Conservation (phyloP, 2,329 filamentous ascomycete genomes). For the Pseudogymnoascus sp. region DNA sequence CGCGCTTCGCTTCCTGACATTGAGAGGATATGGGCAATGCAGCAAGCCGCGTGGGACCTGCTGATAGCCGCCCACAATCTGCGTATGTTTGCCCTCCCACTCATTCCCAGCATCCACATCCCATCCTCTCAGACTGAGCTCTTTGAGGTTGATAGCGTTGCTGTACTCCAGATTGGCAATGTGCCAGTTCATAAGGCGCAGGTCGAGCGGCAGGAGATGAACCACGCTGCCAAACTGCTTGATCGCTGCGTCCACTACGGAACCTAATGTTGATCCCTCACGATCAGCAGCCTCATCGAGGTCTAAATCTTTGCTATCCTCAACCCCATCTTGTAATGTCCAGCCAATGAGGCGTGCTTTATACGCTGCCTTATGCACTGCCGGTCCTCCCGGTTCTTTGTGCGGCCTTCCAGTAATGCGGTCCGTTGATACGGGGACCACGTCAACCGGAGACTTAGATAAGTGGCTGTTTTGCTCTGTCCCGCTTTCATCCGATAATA, state of each 20-base stretch:
- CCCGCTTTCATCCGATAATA: not conserved
- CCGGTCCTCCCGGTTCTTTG: slow-evolving; percentile 60
- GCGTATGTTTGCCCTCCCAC: slow-evolving; percentile 89
- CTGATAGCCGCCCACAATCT: slow-evolving; percentile 90
- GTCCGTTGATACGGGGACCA: slow-evolving; percentile 59
- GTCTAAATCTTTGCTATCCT: slow-evolving; percentile 60
- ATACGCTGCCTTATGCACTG: slow-evolving; percentile 64
- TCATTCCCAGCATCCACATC: slow-evolving; percentile 97
- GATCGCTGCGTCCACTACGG: slow-evolving; percentile 88
- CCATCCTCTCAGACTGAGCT: slow-evolving; percentile 84
- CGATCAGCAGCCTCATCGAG: slow-evolving; percentile 58
- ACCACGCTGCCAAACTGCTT: slow-evolving; percentile 78
- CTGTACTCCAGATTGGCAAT: slow-evolving; percentile 97
- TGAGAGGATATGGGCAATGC: slow-evolving; percentile 66
- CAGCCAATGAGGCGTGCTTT: slow-evolving; percentile 80
- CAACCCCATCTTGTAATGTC: slow-evolving; percentile 58
- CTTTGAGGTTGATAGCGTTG: slow-evolving; percentile 81
- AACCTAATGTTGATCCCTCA: slow-evolving; percentile 67
- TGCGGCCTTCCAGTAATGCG: slow-evolving; percentile 67
- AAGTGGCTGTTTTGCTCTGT: slow-evolving; percentile 13
- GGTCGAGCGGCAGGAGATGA: slow-evolving; percentile 76
- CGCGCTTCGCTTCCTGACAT: slow-evolving; percentile 65
- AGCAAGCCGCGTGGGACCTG: slow-evolving; percentile 83
- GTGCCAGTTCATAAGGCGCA: slow-evolving; percentile 93
- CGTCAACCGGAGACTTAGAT: slow-evolving; percentile 32